Evolutionary conservation across 495 filamentous ascomycete species (phyloP).

Genomic region (Daldinia bambusicola): DNA sequence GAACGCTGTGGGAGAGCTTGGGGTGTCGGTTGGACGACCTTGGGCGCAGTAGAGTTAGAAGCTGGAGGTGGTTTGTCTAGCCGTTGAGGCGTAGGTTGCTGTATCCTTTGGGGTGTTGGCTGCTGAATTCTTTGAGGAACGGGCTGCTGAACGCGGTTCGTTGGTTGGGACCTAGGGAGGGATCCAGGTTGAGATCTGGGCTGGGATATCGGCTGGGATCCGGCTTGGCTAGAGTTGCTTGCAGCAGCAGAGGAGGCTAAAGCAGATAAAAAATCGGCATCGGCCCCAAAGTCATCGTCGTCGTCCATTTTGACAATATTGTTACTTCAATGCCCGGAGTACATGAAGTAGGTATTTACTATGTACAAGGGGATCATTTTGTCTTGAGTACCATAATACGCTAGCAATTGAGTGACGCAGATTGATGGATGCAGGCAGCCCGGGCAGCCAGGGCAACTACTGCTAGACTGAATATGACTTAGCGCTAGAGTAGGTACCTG

Average conservation of each 20-base stretch:
- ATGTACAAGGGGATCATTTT: neutral
- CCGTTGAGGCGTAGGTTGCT: constrained; percentile 58
- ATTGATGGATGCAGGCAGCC: neutral
- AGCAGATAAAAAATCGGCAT: constrained; percentile 66
- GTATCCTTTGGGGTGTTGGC: constrained; percentile 56
- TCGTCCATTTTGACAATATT: constrained; percentile 49
- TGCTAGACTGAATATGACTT: constrained; percentile 26
- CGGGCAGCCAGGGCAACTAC: too few species aligned
- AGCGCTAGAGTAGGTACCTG: neutral
- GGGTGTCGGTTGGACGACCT: constrained; percentile 86
- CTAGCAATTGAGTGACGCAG: neutral
- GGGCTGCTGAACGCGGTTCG: constrained; percentile 49
- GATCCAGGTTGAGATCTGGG: constrained; percentile 15
- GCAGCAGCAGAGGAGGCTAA: constrained; percentile 58
- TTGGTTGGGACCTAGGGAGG: constrained; percentile 6
- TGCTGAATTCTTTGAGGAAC: constrained; percentile 49
- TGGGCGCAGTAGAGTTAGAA: constrained; percentile 50
- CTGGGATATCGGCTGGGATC: neutral
- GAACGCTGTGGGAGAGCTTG: constrained; percentile 77
- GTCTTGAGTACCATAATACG: neutral
- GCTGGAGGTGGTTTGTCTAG: constrained; percentile 54
- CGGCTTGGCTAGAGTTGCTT: constrained; percentile 30
- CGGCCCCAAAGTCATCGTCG: constrained; percentile 70
- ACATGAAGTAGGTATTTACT: neutral
- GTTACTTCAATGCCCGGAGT: too few species aligned